Evolutionary conservation across 1,284 basidiomycete genomes (phyloP), one percentile per base, ranked within the genome.

Genomic region (Salmacisia buchloeana): DNA sequence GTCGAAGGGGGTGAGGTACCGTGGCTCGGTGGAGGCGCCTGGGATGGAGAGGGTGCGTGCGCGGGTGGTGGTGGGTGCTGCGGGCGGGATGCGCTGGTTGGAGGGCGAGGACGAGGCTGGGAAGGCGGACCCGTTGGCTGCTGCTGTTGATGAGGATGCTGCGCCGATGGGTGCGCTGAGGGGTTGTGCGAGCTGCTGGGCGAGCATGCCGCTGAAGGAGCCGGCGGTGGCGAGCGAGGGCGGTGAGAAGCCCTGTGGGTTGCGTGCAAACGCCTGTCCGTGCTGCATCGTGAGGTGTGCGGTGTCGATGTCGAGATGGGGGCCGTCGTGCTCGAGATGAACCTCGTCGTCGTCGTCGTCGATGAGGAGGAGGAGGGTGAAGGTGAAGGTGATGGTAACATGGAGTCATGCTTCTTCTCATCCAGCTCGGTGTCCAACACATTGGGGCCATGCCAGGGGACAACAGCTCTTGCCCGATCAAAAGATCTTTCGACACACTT

Each of bases 1-100:
- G 67, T 77, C 73, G 43, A 78, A 77, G 13, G 75, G 77, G 15
- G 75, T 77, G 39, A 79, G 62, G 15, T 76, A 58, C 61, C 74
- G 66, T 13, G 77, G 75, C 33, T 21, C 41, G 18, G 35, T 36
- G 15, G 25, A 31, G 45, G 34, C 54, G 23, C 54, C 59, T 5
- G 66, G 66, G 54, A 64, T 65, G 25, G 72, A 72, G 38, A 69
- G 25, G 38, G 71, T 60, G 21, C 73, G 67, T 15, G 63, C 63
- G 46, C 71, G 67, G 23, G 49, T 12, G 27, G 49, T 31, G 66
- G 62, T n/a, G 66, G 63, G 31, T 66, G 34, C 31, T 25, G 56
- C 56, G 21, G 56, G 56, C 4, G 36, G 35, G 25, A 38, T 58
- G 33, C 56, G 36, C 35, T 39, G 56, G 56, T n/a, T 39, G 56